Evolutionary conservation across 2,329 filamentous ascomycete genomes (phyloP), one percentile per base, ranked within the genome.

Genomic region (Epichloe aotearoae): DNA sequence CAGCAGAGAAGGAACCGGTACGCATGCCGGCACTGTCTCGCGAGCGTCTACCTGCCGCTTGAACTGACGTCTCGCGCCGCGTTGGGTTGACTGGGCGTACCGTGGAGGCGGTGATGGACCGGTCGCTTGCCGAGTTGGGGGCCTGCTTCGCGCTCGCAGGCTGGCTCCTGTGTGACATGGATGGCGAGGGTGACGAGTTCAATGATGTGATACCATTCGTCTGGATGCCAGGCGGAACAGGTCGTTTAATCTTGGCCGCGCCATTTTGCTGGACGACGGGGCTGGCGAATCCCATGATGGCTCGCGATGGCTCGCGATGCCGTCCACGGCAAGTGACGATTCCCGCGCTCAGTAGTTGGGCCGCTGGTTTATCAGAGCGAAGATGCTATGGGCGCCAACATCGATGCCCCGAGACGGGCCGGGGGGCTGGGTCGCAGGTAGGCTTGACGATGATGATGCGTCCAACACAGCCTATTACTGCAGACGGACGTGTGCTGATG

Each of bases 241-340:
- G 82, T 37, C 83, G 82, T 69, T 88, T 88, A 56, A 79, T 75
- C 68, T 88, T 88, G 57, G 64, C 65, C 57, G 67, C 61, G 58
- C 65, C 69, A 61, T 68, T 66, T 52, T 70, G 69, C 58, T 69
- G 69, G 48, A 61, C 58, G 51, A 71, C 69, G 53, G 74, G 71
- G 61, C 75, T 74, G 61, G 76, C 72, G 54, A 77, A 75, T 63
- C 76, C 75, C 77, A 81, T 81, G 57, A 61, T 64, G 61, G 61
- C 57, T 49, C 39, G 46, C 46, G 56, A 61, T 64, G 62, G 62
- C 57, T 52, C 41, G 50, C 50, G 46, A 43, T 47, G 52, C 46
- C 52, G 52, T 49, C 44, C 46, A 37, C 41, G 49, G 47, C 52
- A 36, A 37, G 38, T 15, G 47, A 20, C 39, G 20, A 5, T 30